Evolutionary conservation across 805 yeast species (phyloP).

Genomic region (Vanderwaltozyma tropicalis): DNA sequence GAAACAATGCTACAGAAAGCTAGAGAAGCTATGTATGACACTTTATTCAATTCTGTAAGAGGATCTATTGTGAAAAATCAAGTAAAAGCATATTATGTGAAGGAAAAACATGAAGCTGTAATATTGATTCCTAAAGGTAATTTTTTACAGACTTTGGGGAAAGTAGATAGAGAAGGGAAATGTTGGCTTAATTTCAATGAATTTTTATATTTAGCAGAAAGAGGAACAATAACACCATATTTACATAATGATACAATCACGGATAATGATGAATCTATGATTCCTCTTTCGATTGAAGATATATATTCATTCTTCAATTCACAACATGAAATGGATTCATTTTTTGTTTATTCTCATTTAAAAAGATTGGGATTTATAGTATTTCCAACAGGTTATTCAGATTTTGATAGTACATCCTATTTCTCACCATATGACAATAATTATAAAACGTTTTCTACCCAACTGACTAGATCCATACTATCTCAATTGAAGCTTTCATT

Average conservation of each 20-base stretch:
- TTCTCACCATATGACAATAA: conserved; percentile 6
- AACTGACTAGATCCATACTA: neutral
- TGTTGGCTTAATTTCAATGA: conserved; percentile 57
- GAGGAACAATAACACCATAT: conserved; percentile 54
- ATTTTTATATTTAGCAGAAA: conserved; percentile 63
- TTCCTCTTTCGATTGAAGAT: conserved; percentile 50
- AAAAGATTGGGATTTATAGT: conserved; percentile 74
- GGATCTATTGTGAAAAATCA: conserved; percentile 40
- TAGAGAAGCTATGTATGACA: conserved; percentile 61
- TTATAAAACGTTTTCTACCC: neutral
- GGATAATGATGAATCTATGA: conserved; percentile 14
- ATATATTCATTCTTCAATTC: conserved; percentile 42
- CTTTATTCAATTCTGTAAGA: conserved; percentile 40
- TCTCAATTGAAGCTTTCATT: neutral
- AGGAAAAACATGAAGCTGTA: conserved; percentile 26
- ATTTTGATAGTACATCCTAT: conserved; percentile 6
- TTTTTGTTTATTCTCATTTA: conserved; percentile 61
- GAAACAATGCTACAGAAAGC: conserved; percentile 38
- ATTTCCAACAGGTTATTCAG: conserved; percentile 14
- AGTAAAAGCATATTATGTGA: conserved; percentile 41
- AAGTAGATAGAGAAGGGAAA: conserved; percentile 37
- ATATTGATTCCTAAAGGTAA: conserved; percentile 55
- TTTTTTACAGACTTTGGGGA: conserved; percentile 65
- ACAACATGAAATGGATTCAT: conserved; percentile 39
- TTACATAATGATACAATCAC: conserved; percentile 6